A percentile compares a stretch with the other conserved stretches of the same genome.
These are phyloP conservation scores for Nemania bipapillata DNA, from an alignment of 2,329 filamentous ascomycete genomes.

Conservation along the genomic window DNA sequence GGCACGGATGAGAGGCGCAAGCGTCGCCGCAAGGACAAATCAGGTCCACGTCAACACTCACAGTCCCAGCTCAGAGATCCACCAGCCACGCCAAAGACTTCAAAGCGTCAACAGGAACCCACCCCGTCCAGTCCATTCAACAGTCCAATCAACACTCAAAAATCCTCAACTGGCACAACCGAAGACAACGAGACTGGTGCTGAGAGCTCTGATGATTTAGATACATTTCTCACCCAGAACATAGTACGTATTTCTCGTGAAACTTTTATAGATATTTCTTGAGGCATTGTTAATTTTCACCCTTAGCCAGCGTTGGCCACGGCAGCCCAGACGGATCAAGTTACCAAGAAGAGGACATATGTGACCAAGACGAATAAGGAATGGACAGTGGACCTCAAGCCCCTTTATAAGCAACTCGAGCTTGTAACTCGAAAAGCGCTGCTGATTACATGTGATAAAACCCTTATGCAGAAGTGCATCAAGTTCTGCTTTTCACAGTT, in stretches of 20 bases:
- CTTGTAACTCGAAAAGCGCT: not conserved
- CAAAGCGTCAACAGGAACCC: too few species aligned
- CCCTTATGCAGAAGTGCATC: constrained; percentile 3
- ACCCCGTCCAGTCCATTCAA: too few species aligned
- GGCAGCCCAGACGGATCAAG: not conserved
- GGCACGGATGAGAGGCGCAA: too few species aligned
- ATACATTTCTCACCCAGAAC: not conserved
- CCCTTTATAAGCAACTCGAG: not conserved
- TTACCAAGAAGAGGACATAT: not conserved
- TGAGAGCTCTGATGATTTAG: not conserved
- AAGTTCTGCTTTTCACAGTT: not conserved
- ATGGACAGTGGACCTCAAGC: not conserved
- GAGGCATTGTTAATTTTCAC: not conserved
- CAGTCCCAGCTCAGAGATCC: too few species aligned
- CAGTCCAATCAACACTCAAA: too few species aligned
- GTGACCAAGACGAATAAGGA: constrained; percentile 2
- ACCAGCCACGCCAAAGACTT: too few species aligned
- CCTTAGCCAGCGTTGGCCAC: not conserved
- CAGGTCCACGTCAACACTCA: too few species aligned
- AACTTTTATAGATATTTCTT: not conserved
- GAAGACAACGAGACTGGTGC: too few species aligned
- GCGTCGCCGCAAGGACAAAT: too few species aligned
- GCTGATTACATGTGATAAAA: constrained; percentile 8
- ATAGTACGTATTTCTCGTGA: not conserved
- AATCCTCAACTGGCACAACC: too few species aligned